phyloP scores from a whole-genome alignment of 2,329 filamentous ascomycete genomes.

The Colletotrichum filicis region DNA sequence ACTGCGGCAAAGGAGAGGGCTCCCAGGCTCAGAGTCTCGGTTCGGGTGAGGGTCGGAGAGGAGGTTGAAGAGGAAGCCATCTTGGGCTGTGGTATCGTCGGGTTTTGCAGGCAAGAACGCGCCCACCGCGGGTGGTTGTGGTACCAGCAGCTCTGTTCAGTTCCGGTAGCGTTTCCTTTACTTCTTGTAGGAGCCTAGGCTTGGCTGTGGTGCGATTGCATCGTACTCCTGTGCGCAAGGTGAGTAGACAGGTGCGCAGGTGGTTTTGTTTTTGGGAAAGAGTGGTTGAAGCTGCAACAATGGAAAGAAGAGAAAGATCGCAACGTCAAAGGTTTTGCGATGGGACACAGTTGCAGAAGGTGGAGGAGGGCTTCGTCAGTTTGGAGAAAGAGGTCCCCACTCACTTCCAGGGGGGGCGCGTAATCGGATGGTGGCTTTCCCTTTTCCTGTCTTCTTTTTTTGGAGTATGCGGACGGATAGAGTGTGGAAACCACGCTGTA shows the following conservation, averaged over 20 bases:
- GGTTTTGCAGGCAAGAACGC: not conserved
- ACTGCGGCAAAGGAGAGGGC: constrained; percentile 76
- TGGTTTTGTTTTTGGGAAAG: not conserved
- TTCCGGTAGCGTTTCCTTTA: not conserved
- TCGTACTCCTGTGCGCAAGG: not conserved
- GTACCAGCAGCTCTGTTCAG: not conserved
- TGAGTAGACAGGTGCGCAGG: not conserved
- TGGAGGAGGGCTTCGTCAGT: constrained; percentile 16
- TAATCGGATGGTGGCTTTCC: not conserved
- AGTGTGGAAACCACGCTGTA: not conserved
- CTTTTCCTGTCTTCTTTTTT: not conserved
- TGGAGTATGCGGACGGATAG: not conserved
- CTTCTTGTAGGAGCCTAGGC: not conserved
- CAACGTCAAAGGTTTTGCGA: constrained; percentile 9
- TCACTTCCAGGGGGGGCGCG: not conserved
- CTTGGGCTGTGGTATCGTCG: constrained; percentile 32
- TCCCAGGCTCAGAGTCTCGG: constrained; percentile 66
- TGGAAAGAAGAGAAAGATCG: not conserved
- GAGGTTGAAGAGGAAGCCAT: constrained; percentile 44
- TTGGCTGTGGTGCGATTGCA: not conserved
- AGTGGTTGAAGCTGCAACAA: constrained; percentile 4
- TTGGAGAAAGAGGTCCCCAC: constrained; percentile 18
- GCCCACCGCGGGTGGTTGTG: not conserved
- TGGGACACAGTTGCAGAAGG: constrained; percentile 33
- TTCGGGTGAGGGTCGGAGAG: constrained; percentile 57